Conservation (phyloP, 2,329 filamentous ascomycete species). For the Apiospora koreana region DNA sequence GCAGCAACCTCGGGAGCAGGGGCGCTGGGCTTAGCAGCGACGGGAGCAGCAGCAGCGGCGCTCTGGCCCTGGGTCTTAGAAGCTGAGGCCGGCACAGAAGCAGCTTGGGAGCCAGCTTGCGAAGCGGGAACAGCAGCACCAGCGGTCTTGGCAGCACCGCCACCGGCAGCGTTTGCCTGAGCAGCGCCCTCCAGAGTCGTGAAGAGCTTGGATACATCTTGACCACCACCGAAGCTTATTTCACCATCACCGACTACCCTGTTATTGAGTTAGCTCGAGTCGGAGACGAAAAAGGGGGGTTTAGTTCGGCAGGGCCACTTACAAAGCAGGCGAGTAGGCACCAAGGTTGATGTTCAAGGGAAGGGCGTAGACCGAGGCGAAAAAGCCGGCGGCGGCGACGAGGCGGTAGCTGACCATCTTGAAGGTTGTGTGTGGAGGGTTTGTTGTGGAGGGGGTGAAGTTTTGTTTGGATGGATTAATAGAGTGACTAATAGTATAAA, state of each 20-base stretch:
- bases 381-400: slow-evolving; percentile 37
- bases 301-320: slow-evolving; percentile 21
- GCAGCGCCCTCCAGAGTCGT: slow-evolving; percentile 49
- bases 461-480: slow-evolving; percentile 9
- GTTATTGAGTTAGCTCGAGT: slow-evolving; percentile 16
- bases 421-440: not conserved
- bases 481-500: slow-evolving; percentile 27
- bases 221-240: slow-evolving; percentile 39
- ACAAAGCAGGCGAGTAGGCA: slow-evolving; percentile 46
- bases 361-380: slow-evolving; percentile 35
- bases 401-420: slow-evolving; percentile 39
- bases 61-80: slow-evolving; percentile 13
- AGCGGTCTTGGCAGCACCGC: slow-evolving; percentile 25
- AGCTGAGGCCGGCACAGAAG: not conserved
- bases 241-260: slow-evolving; percentile 39
- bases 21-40: slow-evolving; percentile 17
- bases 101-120: slow-evolving; percentile 18
- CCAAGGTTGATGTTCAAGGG: slow-evolving; percentile 46
- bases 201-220: slow-evolving; percentile 47
- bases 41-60: slow-evolving; percentile 19
- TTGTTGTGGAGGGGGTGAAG: not conserved
- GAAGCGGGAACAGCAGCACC: slow-evolving; percentile 22
- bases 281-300: not conserved
- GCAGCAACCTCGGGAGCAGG: slow-evolving; percentile 22
- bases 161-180: slow-evolving; percentile 29